A percentile compares a stretch with the other conserved stretches of the same genome.
Evolutionary conservation across 371 early-diverging fungal species (phyloP).

Genomic region (Mortierella sp.): DNA sequence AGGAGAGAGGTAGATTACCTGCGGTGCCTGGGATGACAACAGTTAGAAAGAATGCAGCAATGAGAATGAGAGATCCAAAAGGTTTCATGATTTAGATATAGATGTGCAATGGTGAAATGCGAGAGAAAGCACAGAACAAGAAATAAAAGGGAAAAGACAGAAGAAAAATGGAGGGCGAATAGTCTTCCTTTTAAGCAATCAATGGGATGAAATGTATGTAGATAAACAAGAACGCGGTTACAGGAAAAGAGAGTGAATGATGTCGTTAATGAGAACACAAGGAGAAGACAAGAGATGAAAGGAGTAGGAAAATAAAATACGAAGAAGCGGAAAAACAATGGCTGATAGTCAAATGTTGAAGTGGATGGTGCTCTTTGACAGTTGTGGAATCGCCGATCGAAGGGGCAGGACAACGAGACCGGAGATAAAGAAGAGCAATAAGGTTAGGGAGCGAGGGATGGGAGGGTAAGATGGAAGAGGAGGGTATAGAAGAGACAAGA

Average conservation of each 20-base stretch:
- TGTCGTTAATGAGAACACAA: no score
- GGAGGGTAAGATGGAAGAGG: neutral
- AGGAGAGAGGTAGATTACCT: neutral
- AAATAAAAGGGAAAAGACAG: neutral
- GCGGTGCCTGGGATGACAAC: neutral
- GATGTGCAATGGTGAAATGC: neutral
- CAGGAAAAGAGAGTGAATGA: no score
- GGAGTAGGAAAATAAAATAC: neutral
- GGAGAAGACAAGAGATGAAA: no score
- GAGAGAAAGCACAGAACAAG: neutral
- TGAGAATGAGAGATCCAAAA: neutral
- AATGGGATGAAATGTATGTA: neutral
- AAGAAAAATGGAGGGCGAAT: neutral
- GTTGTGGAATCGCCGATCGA: no score
- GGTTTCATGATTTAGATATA: neutral
- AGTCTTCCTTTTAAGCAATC: neutral
- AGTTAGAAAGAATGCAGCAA: neutral
- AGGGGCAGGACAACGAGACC: no score
- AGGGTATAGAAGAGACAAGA: neutral
- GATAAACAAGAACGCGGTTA: no score
- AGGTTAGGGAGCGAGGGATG: neutral
- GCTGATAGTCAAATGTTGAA: no score
- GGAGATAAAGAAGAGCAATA: neutral
- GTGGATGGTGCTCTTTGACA: no score
- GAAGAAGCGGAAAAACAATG: neutral